Base-by-base conservation (phyloP, 140 eudicot species). In the Stevia rebaudiana region DNA sequence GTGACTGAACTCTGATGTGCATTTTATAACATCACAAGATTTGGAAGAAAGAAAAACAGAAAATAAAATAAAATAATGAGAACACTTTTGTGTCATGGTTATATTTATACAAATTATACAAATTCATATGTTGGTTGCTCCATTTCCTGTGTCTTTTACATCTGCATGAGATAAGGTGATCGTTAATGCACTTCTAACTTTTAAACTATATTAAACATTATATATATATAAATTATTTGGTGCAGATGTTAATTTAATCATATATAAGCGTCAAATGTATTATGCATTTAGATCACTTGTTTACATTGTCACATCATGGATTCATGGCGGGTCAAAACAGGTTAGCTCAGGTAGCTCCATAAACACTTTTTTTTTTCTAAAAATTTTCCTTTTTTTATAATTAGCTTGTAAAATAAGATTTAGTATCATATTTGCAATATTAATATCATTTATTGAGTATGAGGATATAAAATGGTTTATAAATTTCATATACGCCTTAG, bases 111-210 rank as follows among this genome's bases (percentile, higher is more conserved):
- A 71, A 41, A 61, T 49, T 43, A 61, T 61, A 61, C 53, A 70
- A 33, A 70, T 23, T 48, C 52, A 48, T 49, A 33, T 36, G 76
- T 39, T 51, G 43, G 21, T 22, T 52, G 72, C 72, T 37, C 41
- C 74, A 55, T 68, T 55, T 69, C 74, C 49, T 56, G 9, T 33
- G 44, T 40, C 67, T 30, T 69, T 11, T 56, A 69, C 58, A 42
- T 19, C 74, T 43, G 58, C n/a, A 13, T 65, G 31, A 43, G 12
- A 52, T 51, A 37, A 16, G 24, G 16, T n/a, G 18, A 25, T 40
- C 12, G 51, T 39, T 40, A 24, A 31, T 31, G 11, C 13, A 3
- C 21, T 65, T 48, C 49, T 21, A 12, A 48, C 21, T 11, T 65
- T 65, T 65, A 48, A 17, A 49, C 33, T 28, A 28, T n/a, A 28